Evolutionary conservation across 2,329 filamentous ascomycete genomes (phyloP).

Genomic region (Bimuria novae-zelandiae): DNA sequence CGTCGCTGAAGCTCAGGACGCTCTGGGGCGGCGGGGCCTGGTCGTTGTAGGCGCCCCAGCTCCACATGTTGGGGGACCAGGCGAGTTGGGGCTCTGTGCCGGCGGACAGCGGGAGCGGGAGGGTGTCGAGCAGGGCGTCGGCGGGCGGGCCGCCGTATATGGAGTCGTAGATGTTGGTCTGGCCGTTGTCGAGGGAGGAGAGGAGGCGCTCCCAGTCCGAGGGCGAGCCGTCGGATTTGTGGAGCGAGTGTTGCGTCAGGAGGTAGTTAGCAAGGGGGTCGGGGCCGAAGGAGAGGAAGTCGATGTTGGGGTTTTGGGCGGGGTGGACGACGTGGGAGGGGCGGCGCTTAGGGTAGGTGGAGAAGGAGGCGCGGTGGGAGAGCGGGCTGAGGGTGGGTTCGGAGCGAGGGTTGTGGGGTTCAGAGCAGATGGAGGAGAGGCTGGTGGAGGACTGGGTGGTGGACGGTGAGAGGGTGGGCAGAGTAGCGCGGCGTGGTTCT

Average conservation of each 20-base stretch:
- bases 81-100: conserved; percentile 35
- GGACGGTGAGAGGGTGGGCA: conserved; percentile 51
- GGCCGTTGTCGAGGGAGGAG: conserved; percentile 76
- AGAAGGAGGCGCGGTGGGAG: conserved; percentile 41
- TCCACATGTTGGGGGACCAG: conserved; percentile 46
- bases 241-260: conserved; percentile 37
- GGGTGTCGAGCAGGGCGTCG: conserved; percentile 42
- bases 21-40: conserved; percentile 52
- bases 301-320: conserved; percentile 48
- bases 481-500: conserved; percentile 49
- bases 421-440: conserved; percentile 54
- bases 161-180: conserved; percentile 82
- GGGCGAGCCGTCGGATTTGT: conserved; percentile 57
- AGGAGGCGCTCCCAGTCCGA: conserved; percentile 84
- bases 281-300: conserved; percentile 53
- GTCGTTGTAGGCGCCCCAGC: conserved; percentile 32
- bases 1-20: conserved; percentile 64
- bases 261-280: conserved; percentile 42
- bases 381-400: conserved; percentile 54
- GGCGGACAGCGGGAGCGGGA: conserved; percentile 35
- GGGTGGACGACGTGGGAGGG: conserved; percentile 31
- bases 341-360: conserved; percentile 41
- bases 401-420: conserved; percentile 51
- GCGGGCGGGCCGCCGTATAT: conserved; percentile 71
- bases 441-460: conserved; percentile 54